These are phyloP conservation scores for Cutaneotrichosporon daszewskae DNA, from an alignment of 1,284 basidiomycete species.

Conservation along the genomic window DNA sequence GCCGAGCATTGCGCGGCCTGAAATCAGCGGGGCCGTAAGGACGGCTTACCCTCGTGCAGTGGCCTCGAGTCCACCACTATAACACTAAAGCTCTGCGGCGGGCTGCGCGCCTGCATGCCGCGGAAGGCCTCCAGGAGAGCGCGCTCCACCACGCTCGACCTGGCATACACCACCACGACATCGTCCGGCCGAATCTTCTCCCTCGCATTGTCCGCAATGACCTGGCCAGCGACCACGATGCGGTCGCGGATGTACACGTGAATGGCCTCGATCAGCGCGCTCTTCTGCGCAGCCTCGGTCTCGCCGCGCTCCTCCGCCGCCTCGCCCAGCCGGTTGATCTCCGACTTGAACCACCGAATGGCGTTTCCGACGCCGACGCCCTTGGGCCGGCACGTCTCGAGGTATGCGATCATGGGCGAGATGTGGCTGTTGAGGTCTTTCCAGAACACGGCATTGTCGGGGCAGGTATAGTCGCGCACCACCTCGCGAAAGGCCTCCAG, in stretches of 20 bases:
- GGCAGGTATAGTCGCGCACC: conserved; percentile 43
- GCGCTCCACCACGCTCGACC: conserved; percentile 90
- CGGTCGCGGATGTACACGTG: conserved; percentile 91
- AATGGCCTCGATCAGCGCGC: conserved; percentile 74
- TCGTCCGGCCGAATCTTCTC: conserved; percentile 93
- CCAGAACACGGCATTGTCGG: conserved; percentile 43
- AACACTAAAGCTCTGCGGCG: conserved; percentile 74
- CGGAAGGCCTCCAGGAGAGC: conserved; percentile 69
- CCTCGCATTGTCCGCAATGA: conserved; percentile 81
- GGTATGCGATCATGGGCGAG: conserved; percentile 48
- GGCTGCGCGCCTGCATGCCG: conserved; percentile 52
- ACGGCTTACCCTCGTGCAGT: conserved; percentile 69
- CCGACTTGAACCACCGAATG: conserved; percentile 75
- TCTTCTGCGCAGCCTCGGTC: conserved; percentile 91
- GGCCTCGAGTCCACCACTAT: conserved; percentile 93
- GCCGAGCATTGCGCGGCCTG: conserved; percentile 73
- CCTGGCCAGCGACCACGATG: conserved; percentile 86
- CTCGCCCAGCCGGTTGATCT: conserved; percentile 88
- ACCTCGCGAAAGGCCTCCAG: conserved; percentile 51
- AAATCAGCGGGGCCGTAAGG: not conserved
- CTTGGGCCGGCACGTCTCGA: conserved; percentile 47
- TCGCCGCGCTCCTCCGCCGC: conserved; percentile 59
- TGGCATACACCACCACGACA: conserved; percentile 86
- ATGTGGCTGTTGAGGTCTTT: conserved; percentile 43
- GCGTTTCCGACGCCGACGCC: conserved; percentile 49